Evolutionary conservation across 495 filamentous ascomycete genomes (phyloP).

Genomic region (Hyaloscypha bicolor): DNA sequence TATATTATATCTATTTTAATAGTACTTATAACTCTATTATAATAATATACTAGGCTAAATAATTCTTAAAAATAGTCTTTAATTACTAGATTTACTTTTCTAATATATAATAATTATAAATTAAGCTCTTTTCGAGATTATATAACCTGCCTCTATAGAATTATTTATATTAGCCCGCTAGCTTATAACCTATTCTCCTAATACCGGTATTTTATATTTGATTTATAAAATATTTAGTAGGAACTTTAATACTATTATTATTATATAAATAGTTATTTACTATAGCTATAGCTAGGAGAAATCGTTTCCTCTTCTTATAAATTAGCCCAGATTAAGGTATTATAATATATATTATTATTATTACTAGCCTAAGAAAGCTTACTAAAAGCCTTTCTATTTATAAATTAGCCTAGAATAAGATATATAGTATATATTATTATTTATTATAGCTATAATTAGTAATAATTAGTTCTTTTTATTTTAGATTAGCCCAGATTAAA

Average conservation of each 20-base stretch:
- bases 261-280: constrained; percentile 17
- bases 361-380: not conserved
- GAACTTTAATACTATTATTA: not conserved
- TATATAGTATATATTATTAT: constrained; percentile 11
- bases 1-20: too few relatives aligned
- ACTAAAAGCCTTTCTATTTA: not conserved
- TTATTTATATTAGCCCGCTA: not conserved
- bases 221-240: not conserved
- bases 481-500: too few relatives aligned
- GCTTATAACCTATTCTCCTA: not conserved
- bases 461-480: too few relatives aligned
- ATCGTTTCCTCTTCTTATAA: not conserved
- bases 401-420: constrained; percentile 22
- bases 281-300: not conserved
- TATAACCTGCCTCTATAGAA: too few relatives aligned
- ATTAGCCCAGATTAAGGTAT: not conserved
- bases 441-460: not conserved
- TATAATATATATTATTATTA: not conserved
- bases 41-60: too few relatives aligned
- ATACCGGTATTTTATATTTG: not conserved
- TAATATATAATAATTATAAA: too few relatives aligned
- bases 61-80: too few relatives aligned
- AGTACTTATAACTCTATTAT: too few relatives aligned
- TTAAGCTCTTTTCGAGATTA: too few relatives aligned
- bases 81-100: too few relatives aligned